Conservation (phyloP, 352 stramenopile species). For the Pythium vanterpoolii region DNA sequence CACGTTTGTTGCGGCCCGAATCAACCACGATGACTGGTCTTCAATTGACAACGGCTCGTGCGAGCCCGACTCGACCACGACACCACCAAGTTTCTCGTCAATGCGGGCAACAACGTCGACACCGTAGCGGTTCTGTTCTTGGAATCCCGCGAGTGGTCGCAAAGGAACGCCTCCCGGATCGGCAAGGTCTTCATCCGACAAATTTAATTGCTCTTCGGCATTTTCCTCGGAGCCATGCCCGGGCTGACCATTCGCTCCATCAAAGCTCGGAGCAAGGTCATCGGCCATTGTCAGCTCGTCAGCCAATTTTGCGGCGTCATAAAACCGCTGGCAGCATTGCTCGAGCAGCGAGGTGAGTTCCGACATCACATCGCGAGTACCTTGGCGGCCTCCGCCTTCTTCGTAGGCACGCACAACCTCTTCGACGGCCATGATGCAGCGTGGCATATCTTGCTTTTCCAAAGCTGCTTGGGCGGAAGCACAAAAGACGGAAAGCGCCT, state of each 20-base stretch:
- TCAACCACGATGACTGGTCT: constrained; percentile 78
- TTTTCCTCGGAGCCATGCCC: constrained; percentile 9
- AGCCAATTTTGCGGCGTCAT: constrained; percentile 62
- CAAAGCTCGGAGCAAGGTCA: not conserved
- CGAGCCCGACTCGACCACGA: constrained; percentile 31
- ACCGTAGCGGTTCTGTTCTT: constrained; percentile 45
- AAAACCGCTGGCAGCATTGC: constrained; percentile 55
- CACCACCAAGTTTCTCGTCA: constrained; percentile 69
- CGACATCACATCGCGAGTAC: constrained; percentile 7
- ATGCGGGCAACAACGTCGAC: constrained; percentile 70
- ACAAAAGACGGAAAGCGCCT: not conserved
- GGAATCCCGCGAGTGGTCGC: constrained; percentile 15
- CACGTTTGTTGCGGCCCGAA: constrained; percentile 66
- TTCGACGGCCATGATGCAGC: constrained; percentile 1
- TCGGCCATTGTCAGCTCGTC: constrained; percentile 42
- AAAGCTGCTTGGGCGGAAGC: not conserved
- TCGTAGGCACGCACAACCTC: not conserved
- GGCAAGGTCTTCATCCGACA: constrained; percentile 5
- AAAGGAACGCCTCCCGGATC: not conserved
- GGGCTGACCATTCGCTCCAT: constrained; percentile 1
- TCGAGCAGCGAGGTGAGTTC: constrained; percentile 37
- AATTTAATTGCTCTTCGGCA: not conserved
- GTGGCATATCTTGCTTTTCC: not conserved
- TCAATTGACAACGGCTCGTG: constrained; percentile 51
- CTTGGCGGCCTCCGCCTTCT: not conserved